A percentile compares a stretch with the other conserved stretches of the same genome.
Evolutionary conservation across 352 stramenopile species (phyloP).

Genomic region (Phytopythium oedochilum): DNA sequence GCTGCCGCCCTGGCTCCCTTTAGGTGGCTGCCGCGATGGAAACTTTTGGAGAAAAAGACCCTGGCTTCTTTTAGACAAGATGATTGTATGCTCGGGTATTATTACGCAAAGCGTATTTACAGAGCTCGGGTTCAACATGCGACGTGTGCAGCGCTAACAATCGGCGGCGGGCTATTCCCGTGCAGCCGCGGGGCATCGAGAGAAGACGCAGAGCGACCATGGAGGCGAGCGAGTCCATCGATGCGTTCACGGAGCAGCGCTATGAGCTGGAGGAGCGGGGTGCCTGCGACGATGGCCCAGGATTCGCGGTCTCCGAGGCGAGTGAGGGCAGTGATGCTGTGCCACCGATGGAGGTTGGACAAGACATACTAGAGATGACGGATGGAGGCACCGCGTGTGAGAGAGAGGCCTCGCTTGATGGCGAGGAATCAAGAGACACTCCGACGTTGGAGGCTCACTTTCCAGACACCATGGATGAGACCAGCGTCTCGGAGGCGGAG

Average conservation of each 20-base stretch:
- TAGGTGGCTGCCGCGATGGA: not conserved
- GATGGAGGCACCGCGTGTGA: not conserved
- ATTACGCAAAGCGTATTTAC: no score
- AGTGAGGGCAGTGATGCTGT: not conserved
- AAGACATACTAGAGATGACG: not conserved
- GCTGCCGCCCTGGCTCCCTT: not conserved
- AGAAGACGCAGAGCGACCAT: not conserved
- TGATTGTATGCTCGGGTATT: no score
- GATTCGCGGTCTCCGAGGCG: not conserved
- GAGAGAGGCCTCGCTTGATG: not conserved
- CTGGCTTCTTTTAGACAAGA: not conserved
- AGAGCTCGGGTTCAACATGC: conserved; percentile 3
- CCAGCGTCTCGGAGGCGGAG: not conserved
- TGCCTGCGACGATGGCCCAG: not conserved
- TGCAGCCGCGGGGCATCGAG: not conserved
- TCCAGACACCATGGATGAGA: not conserved
- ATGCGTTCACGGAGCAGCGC: not conserved
- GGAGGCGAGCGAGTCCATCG: not conserved
- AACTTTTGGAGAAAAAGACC: not conserved
- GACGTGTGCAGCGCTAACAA: not conserved
- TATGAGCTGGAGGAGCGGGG: no score
- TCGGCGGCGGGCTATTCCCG: not conserved
- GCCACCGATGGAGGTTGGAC: not conserved
- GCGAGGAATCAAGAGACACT: not conserved
- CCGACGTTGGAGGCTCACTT: not conserved